Conservation (phyloP, 2,329 filamentous ascomycete species). For the Madurella mycetomatis region DNA sequence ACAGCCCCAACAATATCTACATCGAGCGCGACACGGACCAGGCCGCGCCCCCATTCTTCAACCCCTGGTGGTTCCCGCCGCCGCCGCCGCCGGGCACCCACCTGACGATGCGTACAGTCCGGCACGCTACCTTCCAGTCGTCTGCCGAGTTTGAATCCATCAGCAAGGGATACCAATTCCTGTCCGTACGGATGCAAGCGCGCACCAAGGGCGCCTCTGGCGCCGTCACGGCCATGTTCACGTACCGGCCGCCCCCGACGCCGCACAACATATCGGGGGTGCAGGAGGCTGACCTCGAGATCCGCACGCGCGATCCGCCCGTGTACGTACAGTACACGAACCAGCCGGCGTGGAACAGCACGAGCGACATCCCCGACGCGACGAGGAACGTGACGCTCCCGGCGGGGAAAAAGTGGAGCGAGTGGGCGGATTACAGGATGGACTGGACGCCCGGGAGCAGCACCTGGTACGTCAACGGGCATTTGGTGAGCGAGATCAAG, state of each 20-base stretch:
- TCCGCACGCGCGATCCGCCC: constrained; percentile 36
- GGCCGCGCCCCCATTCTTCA: not conserved
- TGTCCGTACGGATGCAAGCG: constrained; percentile 33
- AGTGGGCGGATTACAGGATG: constrained; percentile 49
- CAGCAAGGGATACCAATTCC: constrained; percentile 27
- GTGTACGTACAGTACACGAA: constrained; percentile 46
- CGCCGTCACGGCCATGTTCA: constrained; percentile 35
- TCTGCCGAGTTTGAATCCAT: constrained; percentile 31
- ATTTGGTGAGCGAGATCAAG: constrained; percentile 40
- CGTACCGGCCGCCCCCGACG: constrained; percentile 29
- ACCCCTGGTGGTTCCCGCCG: too few relatives aligned
- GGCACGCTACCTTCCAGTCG: constrained; percentile 30
- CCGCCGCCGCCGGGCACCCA: constrained; percentile 15
- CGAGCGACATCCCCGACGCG: constrained; percentile 39
- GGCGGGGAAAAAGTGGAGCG: constrained; percentile 36
- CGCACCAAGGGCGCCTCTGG: constrained; percentile 30
- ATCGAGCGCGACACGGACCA: constrained; percentile 34
- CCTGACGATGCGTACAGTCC: constrained; percentile 33
- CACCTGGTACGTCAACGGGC: constrained; percentile 47
- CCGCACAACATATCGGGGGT: constrained; percentile 19
- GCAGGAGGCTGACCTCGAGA: constrained; percentile 35
- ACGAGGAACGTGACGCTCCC: constrained; percentile 38
- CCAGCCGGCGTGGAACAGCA: constrained; percentile 43
- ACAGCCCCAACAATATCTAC: constrained; percentile 39
- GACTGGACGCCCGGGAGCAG: constrained; percentile 46